Conservation (phyloP, 2,329 filamentous ascomycete genomes). For the Pseudogymnoascus sp. region DNA sequence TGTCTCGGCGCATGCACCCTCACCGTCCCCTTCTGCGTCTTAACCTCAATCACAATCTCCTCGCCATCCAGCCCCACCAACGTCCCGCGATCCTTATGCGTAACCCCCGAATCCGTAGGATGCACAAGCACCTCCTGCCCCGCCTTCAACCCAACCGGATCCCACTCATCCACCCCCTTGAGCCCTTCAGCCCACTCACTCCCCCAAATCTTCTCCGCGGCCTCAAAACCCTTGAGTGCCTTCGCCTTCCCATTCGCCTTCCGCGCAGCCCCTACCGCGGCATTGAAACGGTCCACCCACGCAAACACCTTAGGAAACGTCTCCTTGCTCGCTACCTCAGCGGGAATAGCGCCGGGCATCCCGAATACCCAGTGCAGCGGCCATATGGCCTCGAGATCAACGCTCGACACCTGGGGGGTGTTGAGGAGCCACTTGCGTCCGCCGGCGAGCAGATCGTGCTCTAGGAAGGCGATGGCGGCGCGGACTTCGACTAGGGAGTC, state of each 20-base stretch:
- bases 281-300: conserved; percentile 58
- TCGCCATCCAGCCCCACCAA: conserved; percentile 45
- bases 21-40: conserved; percentile 38
- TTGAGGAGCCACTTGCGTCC: conserved; percentile 59
- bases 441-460: conserved; percentile 57
- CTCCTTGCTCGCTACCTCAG: conserved; percentile 42
- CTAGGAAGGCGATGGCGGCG: conserved; percentile 50
- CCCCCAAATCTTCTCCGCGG: conserved; percentile 40
- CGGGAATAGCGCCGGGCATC: conserved; percentile 49
- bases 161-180: conserved; percentile 39
- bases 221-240: conserved; percentile 48
- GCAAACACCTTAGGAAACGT: conserved; percentile 55
- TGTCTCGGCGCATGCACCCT: conserved; percentile 56
- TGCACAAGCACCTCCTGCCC: conserved; percentile 45
- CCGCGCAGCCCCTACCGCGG: conserved; percentile 39
- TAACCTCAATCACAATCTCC: conserved; percentile 54
- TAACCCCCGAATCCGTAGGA: conserved; percentile 55
- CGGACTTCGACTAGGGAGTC: conserved; percentile 52
- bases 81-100: conserved; percentile 50
- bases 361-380: conserved; percentile 58
- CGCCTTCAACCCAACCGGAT: conserved; percentile 46
- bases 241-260: conserved; percentile 32
- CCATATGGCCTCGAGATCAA: conserved; percentile 65
- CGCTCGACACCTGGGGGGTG: conserved; percentile 42
- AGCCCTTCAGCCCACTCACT: conserved; percentile 41